Percentiles rank a stretch among this genome's conserved stretches.
Conservation (phyloP, 768 basidiomycete genomes). For the Russula compacta region DNA sequence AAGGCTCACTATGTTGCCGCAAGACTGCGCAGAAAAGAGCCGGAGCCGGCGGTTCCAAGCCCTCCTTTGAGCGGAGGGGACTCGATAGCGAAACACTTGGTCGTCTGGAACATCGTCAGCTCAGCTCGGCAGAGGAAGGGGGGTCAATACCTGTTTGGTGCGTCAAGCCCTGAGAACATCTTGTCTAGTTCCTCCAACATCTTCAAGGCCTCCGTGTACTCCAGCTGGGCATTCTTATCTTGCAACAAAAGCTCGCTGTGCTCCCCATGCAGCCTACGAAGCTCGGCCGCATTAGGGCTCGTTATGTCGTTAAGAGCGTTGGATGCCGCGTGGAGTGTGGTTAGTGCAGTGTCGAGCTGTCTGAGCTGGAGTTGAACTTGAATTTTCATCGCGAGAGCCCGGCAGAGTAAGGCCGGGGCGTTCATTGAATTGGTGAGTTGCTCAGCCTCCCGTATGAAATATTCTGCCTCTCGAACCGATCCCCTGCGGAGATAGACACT, state of each 20-base stretch:
- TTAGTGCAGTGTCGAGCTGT: constrained; percentile 46
- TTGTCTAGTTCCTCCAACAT: constrained; percentile 57
- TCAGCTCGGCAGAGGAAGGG: constrained; percentile 14
- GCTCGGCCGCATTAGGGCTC: constrained; percentile 50
- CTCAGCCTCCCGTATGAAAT: constrained; percentile 71
- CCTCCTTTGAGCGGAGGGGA: not conserved
- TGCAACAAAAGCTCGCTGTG: constrained; percentile 36
- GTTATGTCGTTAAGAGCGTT: constrained; percentile 37
- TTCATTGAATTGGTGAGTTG: constrained; percentile 62
- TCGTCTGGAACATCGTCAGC: constrained; percentile 9
- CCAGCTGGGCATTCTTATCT: constrained; percentile 37
- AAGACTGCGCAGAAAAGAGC: constrained; percentile 52
- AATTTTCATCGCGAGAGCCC: constrained; percentile 56
- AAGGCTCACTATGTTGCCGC: constrained; percentile 54
- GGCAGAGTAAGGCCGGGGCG: constrained; percentile 52
- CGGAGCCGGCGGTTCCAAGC: constrained; percentile 47
- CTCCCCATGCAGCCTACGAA: constrained; percentile 47
- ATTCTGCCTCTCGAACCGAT: constrained; percentile 76
- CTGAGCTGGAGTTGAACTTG: constrained; percentile 65
- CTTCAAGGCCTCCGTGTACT: constrained; percentile 47
- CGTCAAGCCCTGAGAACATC: constrained; percentile 46
- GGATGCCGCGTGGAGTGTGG: constrained; percentile 43
- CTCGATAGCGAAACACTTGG: constrained; percentile 11
- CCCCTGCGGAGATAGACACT: constrained; percentile 64
- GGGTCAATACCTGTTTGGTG: constrained; percentile 33